phyloP scores from a whole-genome alignment of 2,329 filamentous ascomycete genomes.

The Sarocladiaceae sp. region DNA sequence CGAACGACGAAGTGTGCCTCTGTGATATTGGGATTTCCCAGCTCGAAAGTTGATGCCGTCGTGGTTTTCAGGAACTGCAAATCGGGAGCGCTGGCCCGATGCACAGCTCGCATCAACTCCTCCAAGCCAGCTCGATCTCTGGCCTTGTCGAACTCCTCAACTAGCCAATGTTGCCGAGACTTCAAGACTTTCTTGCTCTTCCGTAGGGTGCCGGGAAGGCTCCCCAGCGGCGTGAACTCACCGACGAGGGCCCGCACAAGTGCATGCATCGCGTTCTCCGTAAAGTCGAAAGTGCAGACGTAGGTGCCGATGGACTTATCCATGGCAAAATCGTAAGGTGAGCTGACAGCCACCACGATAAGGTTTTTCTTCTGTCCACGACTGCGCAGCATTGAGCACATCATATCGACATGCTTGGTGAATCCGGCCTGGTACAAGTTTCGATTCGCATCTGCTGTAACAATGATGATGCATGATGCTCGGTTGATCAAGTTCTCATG shows the following conservation, averaged over 20 bases:
- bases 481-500: conserved; percentile 90
- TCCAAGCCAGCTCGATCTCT: conserved; percentile 69
- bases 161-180: conserved; percentile 90
- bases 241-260: conserved; percentile 80
- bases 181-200: conserved; percentile 84
- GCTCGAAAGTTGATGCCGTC: conserved; percentile 67
- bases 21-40: conserved; percentile 63
- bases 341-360: conserved; percentile 88
- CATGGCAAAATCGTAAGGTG: conserved; percentile 93
- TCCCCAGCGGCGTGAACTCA: conserved; percentile 55
- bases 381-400: conserved; percentile 76
- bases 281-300: conserved; percentile 94
- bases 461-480: conserved; percentile 79
- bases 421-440: conserved; percentile 93
- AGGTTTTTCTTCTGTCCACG: conserved; percentile 80
- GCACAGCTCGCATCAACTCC: conserved; percentile 64
- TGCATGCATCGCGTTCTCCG: conserved; percentile 81
- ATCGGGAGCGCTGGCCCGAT: conserved; percentile 59
- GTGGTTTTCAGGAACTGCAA: conserved; percentile 65
- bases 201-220: conserved; percentile 66
- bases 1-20: conserved; percentile 88
- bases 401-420: conserved; percentile 93
- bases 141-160: conserved; percentile 78
- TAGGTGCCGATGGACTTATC: conserved; percentile 88
- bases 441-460: conserved; percentile 89